A percentile compares a stretch with the other conserved stretches of the same genome.
These are phyloP conservation scores for Aphanomyces astaci DNA, from an alignment of 352 stramenopile genomes.

Conservation along the genomic window DNA sequence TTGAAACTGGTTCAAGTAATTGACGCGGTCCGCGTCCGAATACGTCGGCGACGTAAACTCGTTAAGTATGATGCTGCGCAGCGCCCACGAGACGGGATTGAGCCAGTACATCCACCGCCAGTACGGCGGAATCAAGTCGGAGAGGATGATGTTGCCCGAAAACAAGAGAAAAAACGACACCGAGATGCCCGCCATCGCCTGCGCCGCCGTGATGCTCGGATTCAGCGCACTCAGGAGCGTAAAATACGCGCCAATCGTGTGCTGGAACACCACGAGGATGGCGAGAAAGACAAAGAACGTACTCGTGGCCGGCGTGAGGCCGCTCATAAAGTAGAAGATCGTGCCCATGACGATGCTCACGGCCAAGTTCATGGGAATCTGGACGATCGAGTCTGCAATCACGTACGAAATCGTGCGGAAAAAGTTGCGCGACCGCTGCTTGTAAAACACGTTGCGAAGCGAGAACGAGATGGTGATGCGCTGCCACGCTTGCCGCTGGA, in stretches of 20 bases:
- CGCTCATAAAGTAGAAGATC: slow-evolving; percentile 87
- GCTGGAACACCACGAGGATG: slow-evolving; percentile 69
- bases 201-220: slow-evolving; percentile 45
- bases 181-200: slow-evolving; percentile 39
- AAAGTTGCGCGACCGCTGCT: slow-evolving; percentile 83
- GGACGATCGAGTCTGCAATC: slow-evolving; percentile 50
- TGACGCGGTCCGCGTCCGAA: slow-evolving; percentile 22
- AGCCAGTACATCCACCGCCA: slow-evolving; percentile 79
- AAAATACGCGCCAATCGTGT: slow-evolving; percentile 58
- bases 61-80: slow-evolving; percentile 47
- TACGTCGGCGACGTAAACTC: slow-evolving; percentile 52
- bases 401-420: slow-evolving; percentile 78
- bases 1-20: slow-evolving; percentile 35
- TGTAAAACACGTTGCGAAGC: slow-evolving; percentile 85
- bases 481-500: slow-evolving; percentile 62
- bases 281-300: slow-evolving; percentile 74
- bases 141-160: slow-evolving; percentile 63
- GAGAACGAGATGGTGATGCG: slow-evolving; percentile 58
- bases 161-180: slow-evolving; percentile 63
- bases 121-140: slow-evolving; percentile 54
- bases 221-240: slow-evolving; percentile 46
- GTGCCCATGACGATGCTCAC: slow-evolving; percentile 67
- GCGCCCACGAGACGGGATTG: slow-evolving; percentile 48
- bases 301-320: slow-evolving; percentile 44
- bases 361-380: slow-evolving; percentile 45